Base-by-base conservation (phyloP, 2,329 filamentous ascomycete genomes). In the Cladosporium austrohemisphaericum region DNA sequence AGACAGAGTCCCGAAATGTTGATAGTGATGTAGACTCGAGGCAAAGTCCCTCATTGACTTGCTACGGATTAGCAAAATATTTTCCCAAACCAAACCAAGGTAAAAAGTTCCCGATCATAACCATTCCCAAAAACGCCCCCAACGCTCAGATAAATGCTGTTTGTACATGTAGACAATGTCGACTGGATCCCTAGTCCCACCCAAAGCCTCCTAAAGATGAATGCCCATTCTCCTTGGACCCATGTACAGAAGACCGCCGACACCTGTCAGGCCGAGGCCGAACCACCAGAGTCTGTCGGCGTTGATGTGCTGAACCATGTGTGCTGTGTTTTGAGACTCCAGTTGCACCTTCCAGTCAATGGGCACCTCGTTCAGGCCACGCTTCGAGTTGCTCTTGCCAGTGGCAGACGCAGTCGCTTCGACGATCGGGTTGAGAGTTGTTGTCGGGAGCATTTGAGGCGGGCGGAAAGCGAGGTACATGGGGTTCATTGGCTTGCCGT, bases 401-500 rank as follows among this genome's bases (percentile, higher is more conserved):
- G 66, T 63, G 3, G 69, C 65, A 1, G 47, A 28, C 9, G 65
- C 57, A 11, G 67, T 67, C 3, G 64, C 63, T 16, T 68, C 62
- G 16, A 59, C 63, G 1, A 68, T 71, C 1, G 83, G 80, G 60
- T 86, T 83, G 52, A 88, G 71, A 0, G 81, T 85, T 9, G 74
- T 72, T 3, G 84, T 86, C 2, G 84, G 84, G 5, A 87, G 76
- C 83, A 88, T 88, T 60, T 82, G 69, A 0, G 84, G 83, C 4
- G 82, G 78, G 10, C 68, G 74, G 62, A 76, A 80, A 55, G 76
- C 77, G 37, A 85, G 74, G 65, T 84, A 88, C 73, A 88, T 75
- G 9, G 84, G 84, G 56, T 83, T 78, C 68, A 86, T 70, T 9
- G 81, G 83, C 1, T 79, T 68, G 51, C 84, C 84, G 61, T 86